phyloP scores from a whole-genome alignment of 257 asterid species.

The Verbena officinalis region DNA sequence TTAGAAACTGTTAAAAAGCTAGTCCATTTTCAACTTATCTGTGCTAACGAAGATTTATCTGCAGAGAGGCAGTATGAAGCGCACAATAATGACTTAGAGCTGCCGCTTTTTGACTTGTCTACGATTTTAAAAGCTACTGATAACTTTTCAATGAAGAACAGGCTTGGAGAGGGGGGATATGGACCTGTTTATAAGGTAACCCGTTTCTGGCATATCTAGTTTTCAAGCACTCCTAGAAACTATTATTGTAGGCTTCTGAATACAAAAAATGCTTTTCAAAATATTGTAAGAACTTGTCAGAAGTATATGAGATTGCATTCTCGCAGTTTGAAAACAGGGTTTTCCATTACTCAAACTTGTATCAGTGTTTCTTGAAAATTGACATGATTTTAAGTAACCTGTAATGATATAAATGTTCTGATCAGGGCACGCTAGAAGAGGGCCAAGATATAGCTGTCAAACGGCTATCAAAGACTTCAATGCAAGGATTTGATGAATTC shows the following conservation, averaged over 20 bases:
- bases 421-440: conserved; percentile 29
- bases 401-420: neutral
- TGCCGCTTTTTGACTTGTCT: conserved; percentile 22
- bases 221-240: neutral
- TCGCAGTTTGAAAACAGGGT: too few species aligned
- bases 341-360: too few species aligned
- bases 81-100: conserved; percentile 21
- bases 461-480: conserved; percentile 37
- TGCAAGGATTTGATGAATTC: conserved; percentile 45
- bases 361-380: too few species aligned
- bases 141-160: conserved; percentile 23
- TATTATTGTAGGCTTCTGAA: neutral
- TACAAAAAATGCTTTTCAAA: too few species aligned
- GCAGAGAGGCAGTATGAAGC: conserved; percentile 13
- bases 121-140: conserved; percentile 31
- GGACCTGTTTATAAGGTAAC: conserved; percentile 39
- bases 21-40: neutral
- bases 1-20: neutral
- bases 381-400: too few species aligned
- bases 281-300: too few species aligned
- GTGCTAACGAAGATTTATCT: neutral
- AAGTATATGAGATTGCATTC: too few species aligned
- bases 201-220: neutral
- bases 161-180: conserved; percentile 39
- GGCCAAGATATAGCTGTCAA: conserved; percentile 46